These are phyloP conservation scores for Rhododendron ovatum DNA, from an alignment of 148 eudicot species.

Conservation along the genomic window DNA sequence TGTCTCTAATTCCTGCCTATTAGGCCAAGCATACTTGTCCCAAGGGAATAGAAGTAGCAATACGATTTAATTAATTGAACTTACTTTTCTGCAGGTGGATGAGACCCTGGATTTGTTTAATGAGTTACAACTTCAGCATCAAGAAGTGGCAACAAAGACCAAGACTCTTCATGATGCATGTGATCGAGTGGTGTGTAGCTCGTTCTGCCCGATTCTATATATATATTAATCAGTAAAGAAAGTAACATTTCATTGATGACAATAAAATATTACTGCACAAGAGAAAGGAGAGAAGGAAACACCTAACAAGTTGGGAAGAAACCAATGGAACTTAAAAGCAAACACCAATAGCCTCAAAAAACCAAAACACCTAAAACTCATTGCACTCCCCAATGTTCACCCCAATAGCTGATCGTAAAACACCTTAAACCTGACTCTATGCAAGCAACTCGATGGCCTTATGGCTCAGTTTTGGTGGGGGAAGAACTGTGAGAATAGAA, in stretches of 20 bases:
- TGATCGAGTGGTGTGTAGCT: slow-evolving; percentile 74
- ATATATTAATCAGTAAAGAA: too few species aligned
- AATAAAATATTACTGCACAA: too few species aligned
- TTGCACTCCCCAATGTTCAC: too few species aligned
- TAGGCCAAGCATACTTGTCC: not conserved
- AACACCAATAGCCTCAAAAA: too few species aligned
- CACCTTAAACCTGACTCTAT: not conserved
- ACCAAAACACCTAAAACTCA: too few species aligned
- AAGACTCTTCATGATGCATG: slow-evolving; percentile 98
- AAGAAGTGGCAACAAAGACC: slow-evolving; percentile 90
- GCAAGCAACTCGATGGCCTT: not conserved
- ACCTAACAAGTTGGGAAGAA: too few species aligned
- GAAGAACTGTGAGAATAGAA: not conserved
- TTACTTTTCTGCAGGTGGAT: slow-evolving; percentile 62
- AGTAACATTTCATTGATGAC: too few species aligned
- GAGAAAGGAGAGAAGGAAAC: too few species aligned
- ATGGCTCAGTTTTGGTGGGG: not conserved
- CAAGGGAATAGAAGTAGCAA: not conserved
- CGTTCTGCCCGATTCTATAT: not conserved
- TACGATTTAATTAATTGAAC: not conserved
- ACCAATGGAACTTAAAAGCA: too few species aligned
- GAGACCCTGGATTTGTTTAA: slow-evolving; percentile 89
- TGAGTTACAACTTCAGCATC: slow-evolving; percentile 87
- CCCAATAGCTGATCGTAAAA: too few species aligned
- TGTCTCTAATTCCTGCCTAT: not conserved